A percentile compares a stretch with the other conserved stretches of the same genome.
Conservation (phyloP, 2,329 filamentous ascomycete genomes). For the Tolypocladium sp. region DNA sequence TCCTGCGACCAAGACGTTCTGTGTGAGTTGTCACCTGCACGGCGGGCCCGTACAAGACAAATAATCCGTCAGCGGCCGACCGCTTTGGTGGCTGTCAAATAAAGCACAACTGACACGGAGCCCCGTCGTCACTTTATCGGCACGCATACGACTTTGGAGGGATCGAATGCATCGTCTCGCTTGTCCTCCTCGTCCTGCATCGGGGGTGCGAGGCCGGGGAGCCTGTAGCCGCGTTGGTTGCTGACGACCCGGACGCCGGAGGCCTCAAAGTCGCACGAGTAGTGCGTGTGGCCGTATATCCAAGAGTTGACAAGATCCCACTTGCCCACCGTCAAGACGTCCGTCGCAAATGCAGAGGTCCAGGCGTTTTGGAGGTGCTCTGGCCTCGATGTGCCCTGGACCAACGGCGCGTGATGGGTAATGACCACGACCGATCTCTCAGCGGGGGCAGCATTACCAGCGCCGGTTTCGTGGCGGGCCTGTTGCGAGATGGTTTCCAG, state of each 20-base stretch:
- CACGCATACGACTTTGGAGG: neutral
- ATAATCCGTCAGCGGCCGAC: neutral
- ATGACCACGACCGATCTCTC: neutral
- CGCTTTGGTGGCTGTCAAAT: neutral
- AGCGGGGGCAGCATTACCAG: neutral
- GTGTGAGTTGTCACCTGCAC: neutral
- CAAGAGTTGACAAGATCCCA: neutral
- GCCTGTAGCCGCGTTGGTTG: neutral
- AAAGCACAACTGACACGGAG: too few species aligned
- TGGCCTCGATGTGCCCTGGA: neutral
- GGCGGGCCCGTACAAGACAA: neutral
- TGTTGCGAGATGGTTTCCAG: neutral
- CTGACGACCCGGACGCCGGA: neutral
- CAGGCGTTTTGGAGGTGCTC: neutral
- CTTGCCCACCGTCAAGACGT: neutral
- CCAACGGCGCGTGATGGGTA: neutral
- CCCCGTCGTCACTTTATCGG: neutral
- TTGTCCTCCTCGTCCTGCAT: neutral
- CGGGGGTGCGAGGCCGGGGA: neutral
- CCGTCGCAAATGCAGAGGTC: neutral
- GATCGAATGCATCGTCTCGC: neutral
- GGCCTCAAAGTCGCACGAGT: neutral
- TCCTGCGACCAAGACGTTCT: neutral
- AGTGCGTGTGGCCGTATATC: neutral
- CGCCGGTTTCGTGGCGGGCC: neutral